Conservation (phyloP, 23 red algal genomes). For the Gracilaria domingensis region DNA sequence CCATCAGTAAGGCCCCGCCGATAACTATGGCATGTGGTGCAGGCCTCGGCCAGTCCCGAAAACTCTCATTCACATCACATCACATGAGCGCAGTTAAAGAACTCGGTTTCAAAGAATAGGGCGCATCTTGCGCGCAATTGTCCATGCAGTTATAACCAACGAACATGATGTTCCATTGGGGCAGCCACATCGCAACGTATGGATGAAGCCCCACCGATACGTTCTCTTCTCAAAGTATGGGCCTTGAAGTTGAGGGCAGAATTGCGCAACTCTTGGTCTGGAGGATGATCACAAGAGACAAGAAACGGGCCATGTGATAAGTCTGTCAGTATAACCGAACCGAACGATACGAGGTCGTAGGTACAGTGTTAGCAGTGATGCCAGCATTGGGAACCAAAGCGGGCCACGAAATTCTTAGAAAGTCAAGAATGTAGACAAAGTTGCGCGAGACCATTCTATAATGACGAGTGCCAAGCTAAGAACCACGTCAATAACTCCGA, state of each 20-base stretch:
- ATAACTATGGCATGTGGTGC: background rate
- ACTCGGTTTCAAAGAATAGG: constrained; percentile 7
- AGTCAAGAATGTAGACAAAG: background rate
- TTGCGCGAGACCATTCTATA: constrained; percentile 7
- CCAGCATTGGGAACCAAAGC: background rate
- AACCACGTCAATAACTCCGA: no score
- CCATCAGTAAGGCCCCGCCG: background rate
- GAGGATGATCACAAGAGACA: background rate
- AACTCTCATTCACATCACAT: constrained; percentile 8
- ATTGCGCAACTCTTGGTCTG: constrained; percentile 39
- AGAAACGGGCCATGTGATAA: background rate
- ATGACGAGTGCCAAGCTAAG: no score
- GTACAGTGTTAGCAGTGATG: background rate
- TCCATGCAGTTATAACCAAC: constrained; percentile 20
- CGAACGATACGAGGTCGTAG: background rate
- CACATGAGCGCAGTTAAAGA: constrained; percentile 13
- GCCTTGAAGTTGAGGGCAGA: constrained; percentile 20
- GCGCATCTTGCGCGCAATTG: background rate
- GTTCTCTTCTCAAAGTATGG: background rate
- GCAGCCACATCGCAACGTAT: constrained; percentile 20
- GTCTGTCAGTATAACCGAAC: constrained; percentile 4
- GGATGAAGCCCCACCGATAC: constrained; percentile 6
- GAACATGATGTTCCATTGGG: background rate
- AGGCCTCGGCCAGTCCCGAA: constrained; percentile 22
- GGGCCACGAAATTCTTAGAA: background rate